These are phyloP conservation scores for Diutina sp. DNA, from an alignment of 1,139 yeast species.

Conservation along the genomic window DNA sequence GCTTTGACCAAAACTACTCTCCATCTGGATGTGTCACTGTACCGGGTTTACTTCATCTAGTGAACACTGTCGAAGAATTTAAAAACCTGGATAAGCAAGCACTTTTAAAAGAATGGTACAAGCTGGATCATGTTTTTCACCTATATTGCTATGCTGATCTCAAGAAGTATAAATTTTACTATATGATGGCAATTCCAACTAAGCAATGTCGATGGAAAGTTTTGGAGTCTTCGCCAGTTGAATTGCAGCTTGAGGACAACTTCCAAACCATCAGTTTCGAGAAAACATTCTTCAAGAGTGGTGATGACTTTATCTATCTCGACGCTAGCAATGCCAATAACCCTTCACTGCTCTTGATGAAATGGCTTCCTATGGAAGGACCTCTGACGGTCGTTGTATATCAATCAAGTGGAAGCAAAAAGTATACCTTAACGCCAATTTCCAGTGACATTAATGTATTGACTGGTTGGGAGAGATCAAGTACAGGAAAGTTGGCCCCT, in stretches of 20 bases:
- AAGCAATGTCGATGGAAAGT: conserved; percentile 34
- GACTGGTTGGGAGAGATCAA: conserved; percentile 86
- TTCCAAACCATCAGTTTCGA: not conserved
- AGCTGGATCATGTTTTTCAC: conserved; percentile 22
- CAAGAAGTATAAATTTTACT: conserved; percentile 75
- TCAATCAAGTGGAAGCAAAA: not conserved
- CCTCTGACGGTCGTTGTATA: not conserved
- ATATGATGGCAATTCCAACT: conserved; percentile 81
- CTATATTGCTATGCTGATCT: conserved; percentile 73
- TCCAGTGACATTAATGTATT: conserved; percentile 20
- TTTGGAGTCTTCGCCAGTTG: not conserved
- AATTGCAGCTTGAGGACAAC: conserved; percentile 5
- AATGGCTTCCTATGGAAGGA: not conserved
- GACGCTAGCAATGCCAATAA: not conserved
- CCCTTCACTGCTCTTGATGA: not conserved
- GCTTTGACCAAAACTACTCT: conserved; percentile 19
- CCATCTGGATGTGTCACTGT: conserved; percentile 3
- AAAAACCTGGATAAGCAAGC: conserved; percentile 49
- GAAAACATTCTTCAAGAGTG: not conserved
- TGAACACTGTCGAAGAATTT: conserved; percentile 81
- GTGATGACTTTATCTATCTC: not conserved
- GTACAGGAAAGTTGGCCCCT: conserved; percentile 62
- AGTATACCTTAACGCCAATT: not conserved
- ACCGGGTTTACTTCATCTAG: conserved; percentile 34
- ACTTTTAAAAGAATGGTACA: conserved; percentile 30